phyloP scores from a whole-genome alignment of 768 basidiomycete genomes.

The Mycena galericulata region DNA sequence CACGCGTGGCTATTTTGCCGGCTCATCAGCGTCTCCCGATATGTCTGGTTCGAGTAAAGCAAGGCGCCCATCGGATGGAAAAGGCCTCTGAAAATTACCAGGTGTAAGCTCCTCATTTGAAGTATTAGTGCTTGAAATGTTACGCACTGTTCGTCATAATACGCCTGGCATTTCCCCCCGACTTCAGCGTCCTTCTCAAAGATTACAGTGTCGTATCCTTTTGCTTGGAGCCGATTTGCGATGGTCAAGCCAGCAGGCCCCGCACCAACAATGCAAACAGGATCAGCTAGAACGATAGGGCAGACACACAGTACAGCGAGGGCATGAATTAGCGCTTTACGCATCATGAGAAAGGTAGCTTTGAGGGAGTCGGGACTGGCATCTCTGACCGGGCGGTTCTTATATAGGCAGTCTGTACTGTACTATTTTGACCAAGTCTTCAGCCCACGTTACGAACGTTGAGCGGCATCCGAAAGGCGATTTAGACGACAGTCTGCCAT shows the following conservation, averaged over 20 bases:
- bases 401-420: conserved; percentile 18
- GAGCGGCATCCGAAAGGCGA: no score
- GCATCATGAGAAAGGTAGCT: conserved; percentile 16
- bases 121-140: conserved; percentile 9
- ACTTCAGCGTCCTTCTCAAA: conserved; percentile 17
- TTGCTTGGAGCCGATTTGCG: conserved; percentile 9
- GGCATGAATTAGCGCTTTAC: conserved; percentile 16
- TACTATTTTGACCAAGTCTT: no score
- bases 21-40: conserved; percentile 13
- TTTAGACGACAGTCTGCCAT: no score
- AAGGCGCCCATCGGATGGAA: conserved; percentile 20
- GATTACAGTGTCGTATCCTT: conserved; percentile 9
- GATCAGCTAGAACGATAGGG: conserved; percentile 14
- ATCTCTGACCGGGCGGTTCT: conserved; percentile 16
- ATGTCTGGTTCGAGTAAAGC: conserved; percentile 15
- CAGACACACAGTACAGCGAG: conserved; percentile 18
- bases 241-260: conserved; percentile 15
- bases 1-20: no score
- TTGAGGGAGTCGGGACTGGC: conserved; percentile 14
- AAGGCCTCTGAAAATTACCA: conserved; percentile 19
- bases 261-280: conserved; percentile 18
- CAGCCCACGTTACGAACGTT: no score
- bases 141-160: conserved; percentile 22
- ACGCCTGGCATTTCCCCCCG: conserved; percentile 20
- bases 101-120: conserved; percentile 12